Base-by-base conservation (phyloP, 2,329 filamentous ascomycete species). In the Colletotrichum sp. region DNA sequence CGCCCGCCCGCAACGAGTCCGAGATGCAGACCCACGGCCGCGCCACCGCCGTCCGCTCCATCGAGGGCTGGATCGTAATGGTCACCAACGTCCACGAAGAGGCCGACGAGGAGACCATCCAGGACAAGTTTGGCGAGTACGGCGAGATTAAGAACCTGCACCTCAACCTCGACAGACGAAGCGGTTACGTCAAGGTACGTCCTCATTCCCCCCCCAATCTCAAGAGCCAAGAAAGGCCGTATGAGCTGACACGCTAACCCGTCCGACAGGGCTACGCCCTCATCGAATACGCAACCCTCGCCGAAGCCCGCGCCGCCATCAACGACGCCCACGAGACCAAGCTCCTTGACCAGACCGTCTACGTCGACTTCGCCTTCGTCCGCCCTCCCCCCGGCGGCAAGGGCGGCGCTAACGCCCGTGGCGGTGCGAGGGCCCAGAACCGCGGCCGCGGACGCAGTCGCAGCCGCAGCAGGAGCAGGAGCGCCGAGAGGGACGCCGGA, bases 71-170 rank as follows among this genome's bases (percentile, higher is more conserved):
- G 95, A 97, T 97, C 84, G 89, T 97, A 81, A 92, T 95, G 78
- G 95, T 95, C 79, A 96, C 95, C 68, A 97, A 97, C 82, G 93
- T 97, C 39, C 95, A 97, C 86, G 95, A 97, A 83, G 95, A 97
- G 84, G 94, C 95, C 66, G 94, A 93, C 80, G 95, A 97, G 86
- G 95, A 97, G 87, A 93, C 95, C 62, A 84, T 97, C 72, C 94
- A 94, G 81, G 95, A 97, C 84, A 90, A 92, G 84, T 97, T 97
- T 84, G 94, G 92, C 81, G 95, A 97, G 81, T 97, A 91, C 82
- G 95, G 95, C 80, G 94, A 96, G 85, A 95, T 97, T 81, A 96
- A 96, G 89, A 97, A 97, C 82, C 83, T 96, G 82, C 95, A 97
- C 82, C 85, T 97, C 82, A 97, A 97, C 82, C 87, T 97, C 77